These are phyloP conservation scores for Trichoderma breve DNA, from an alignment of 2,329 filamentous ascomycete genomes.

Conservation along the genomic window DNA sequence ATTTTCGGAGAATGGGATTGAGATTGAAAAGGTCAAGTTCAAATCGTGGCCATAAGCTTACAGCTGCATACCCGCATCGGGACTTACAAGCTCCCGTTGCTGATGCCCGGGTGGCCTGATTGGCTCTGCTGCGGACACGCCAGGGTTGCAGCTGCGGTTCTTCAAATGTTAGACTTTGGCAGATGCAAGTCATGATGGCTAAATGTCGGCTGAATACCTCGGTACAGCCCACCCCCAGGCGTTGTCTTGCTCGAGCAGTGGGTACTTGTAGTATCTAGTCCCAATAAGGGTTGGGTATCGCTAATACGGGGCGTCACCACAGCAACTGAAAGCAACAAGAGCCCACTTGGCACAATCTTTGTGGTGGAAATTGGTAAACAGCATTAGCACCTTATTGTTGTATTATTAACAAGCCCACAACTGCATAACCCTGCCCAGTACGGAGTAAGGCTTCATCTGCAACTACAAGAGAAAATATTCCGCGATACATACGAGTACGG, in stretches of 20 bases:
- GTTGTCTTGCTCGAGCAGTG: background rate
- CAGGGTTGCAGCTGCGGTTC: background rate
- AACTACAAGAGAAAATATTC: background rate
- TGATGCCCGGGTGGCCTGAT: background rate
- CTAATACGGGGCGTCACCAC: conserved; percentile 26
- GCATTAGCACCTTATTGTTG: conserved; percentile 3
- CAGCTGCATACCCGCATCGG: background rate
- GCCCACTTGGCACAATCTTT: conserved; percentile 20
- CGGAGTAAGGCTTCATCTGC: conserved; percentile 1
- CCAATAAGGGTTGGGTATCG: conserved; percentile 22
- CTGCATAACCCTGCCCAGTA: conserved; percentile 9
- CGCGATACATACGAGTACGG: background rate
- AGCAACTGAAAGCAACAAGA: conserved; percentile 27
- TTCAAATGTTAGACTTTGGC: background rate
- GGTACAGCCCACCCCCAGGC: background rate
- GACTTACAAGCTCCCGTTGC: conserved; percentile 1
- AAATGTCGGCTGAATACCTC: background rate
- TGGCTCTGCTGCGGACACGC: conserved; percentile 23
- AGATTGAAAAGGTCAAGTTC: background rate
- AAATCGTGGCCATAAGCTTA: background rate
- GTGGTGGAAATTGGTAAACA: conserved; percentile 30
- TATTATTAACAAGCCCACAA: conserved; percentile 13
- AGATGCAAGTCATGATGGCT: background rate
- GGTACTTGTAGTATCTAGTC: background rate
- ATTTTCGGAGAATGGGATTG: background rate